Evolutionary conservation across 2,329 filamentous ascomycete genomes (phyloP).

Genomic region (Aspergillus sp.): DNA sequence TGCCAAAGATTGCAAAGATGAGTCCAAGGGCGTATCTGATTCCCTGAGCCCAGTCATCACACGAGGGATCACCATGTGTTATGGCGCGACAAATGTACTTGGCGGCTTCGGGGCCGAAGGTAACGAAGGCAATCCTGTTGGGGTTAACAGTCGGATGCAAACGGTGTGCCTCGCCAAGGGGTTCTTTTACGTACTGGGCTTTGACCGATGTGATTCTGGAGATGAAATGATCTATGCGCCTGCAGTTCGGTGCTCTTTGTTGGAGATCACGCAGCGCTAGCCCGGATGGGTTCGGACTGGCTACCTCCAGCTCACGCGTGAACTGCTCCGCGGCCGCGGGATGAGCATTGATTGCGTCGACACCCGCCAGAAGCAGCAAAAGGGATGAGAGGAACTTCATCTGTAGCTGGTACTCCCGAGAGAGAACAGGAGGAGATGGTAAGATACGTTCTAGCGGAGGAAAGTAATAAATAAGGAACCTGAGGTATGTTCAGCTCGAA

Average conservation of each 20-base stretch:
- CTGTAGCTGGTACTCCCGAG: not conserved
- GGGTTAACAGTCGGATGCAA: not conserved
- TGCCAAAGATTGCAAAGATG: not conserved
- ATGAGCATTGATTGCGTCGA: not conserved
- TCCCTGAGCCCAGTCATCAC: not conserved
- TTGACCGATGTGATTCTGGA: not conserved
- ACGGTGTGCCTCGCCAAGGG: not conserved
- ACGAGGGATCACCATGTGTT: not conserved
- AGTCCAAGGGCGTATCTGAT: not conserved
- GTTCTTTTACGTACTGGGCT: not conserved
- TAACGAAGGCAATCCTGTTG: not conserved
- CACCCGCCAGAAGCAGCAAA: not conserved
- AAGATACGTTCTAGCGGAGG: not conserved
- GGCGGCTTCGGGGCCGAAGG: not conserved
- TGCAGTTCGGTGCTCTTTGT: not conserved
- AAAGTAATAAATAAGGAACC: constrained; percentile 1
- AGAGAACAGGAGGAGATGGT: not conserved
- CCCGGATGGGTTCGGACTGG: not conserved
- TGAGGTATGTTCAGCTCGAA: not conserved
- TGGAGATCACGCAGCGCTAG: not conserved
- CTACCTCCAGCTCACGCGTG: constrained; percentile 1
- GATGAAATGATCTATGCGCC: not conserved
- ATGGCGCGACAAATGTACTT: not conserved
- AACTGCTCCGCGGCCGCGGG: not conserved
- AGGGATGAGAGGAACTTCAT: not conserved